Base-by-base conservation (phyloP, 2,329 filamentous ascomycete species). In the Colletotrichum gigasporum region DNA sequence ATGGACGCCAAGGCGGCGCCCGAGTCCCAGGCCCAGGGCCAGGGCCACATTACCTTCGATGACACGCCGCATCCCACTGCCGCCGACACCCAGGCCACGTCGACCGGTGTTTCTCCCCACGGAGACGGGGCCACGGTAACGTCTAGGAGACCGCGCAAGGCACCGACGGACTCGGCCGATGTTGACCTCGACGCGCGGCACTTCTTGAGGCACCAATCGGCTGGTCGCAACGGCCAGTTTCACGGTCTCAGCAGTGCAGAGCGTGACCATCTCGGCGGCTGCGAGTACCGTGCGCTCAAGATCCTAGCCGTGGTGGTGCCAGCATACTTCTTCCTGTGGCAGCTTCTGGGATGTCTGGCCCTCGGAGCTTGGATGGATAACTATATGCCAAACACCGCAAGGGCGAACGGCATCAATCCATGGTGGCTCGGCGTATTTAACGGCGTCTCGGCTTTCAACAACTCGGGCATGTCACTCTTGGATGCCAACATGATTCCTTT, bases 361-460 rank as follows among this genome's bases (percentile, higher is more conserved):
- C 76, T 91, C 11, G 89, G 85, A 9, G 87, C 86, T 16, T 91
- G 86, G 80, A 84, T 90, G 57, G 80, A 80, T n/a, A 73, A 78
- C 63, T 81, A 88, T 66, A 80, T 81, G 39, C 77, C 85, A 1
- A 76, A 77, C 7, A 76, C 81, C 5, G 80, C 87, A 1, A 70
- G 75, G 2, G 74, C 72, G 4, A 90, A 91, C 71, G 86, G 84
- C 14, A 80, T 89, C 55, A 86, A 87, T 63, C 85, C 89, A 35
- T 91, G 87, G 86, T 91, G 89, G 89, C 79, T 87, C 3, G 89
- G 89, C 39, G 83, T 87, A 47, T 92, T 91, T 76, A 88, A 90
- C 66, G 86, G 86, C 3, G 83, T 87, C 8, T 90, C 87, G 16
- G 89, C 89, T 0, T 91, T 91, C 74, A 91, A 90, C 75, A 91